phyloP scores from a whole-genome alignment of 176 grass and related monocot species.

The Phoenix dactylifera region DNA sequence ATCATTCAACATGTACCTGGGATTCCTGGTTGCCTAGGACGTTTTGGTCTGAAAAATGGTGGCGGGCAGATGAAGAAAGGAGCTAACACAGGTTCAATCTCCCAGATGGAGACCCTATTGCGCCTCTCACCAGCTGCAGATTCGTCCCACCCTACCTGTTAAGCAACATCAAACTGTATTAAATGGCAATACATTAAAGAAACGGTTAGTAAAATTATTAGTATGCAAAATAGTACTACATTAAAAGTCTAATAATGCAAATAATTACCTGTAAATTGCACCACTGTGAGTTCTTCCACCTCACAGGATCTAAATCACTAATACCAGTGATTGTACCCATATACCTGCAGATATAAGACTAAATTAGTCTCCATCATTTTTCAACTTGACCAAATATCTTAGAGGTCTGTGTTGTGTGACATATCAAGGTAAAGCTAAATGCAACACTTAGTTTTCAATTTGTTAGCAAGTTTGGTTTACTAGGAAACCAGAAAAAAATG shows the following conservation, averaged over 20 bases:
- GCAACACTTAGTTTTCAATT: too few species aligned
- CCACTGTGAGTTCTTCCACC: conserved; percentile 99
- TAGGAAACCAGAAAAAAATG: too few species aligned
- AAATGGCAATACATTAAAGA: conserved; percentile 8
- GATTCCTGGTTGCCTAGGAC: conserved; percentile 61
- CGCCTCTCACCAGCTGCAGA: conserved; percentile 84
- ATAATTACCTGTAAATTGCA: conserved; percentile 70
- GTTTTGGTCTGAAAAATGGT: conserved; percentile 84
- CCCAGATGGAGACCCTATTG: conserved; percentile 94
- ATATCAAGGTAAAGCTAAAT: too few species aligned
- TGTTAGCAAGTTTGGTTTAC: too few species aligned
- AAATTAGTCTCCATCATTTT: background rate
- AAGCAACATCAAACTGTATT: conserved; percentile 14
- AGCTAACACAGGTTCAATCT: conserved; percentile 82
- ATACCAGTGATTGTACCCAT: conserved; percentile 99
- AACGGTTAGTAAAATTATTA: too few species aligned
- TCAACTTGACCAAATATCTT: too few species aligned
- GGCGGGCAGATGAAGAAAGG: conserved; percentile 97
- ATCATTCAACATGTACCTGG: conserved; percentile 11
- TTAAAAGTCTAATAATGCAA: too few species aligned
- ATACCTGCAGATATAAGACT: conserved; percentile 44
- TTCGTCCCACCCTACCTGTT: conserved; percentile 95
- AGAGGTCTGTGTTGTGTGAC: too few species aligned
- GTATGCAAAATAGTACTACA: too few species aligned
- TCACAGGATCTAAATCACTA: conserved; percentile 87